Conservation (phyloP, 129 eudicot species). For the Flaveria bidentis region DNA sequence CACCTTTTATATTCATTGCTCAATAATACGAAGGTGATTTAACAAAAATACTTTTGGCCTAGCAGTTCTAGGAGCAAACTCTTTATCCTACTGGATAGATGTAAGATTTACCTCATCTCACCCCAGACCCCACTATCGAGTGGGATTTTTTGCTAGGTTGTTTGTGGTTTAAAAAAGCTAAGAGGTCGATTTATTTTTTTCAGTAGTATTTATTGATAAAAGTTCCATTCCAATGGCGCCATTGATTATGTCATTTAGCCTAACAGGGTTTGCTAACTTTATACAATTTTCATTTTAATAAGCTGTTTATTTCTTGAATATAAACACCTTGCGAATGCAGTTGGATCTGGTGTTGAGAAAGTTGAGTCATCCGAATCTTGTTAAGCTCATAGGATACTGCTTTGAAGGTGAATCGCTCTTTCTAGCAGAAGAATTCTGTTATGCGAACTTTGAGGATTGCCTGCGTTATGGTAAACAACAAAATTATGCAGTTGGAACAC, state of each 20-base stretch:
- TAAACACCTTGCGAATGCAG: conserved; percentile 40
- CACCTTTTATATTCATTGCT: not conserved
- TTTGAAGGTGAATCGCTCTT: conserved; percentile 68
- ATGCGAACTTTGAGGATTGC: conserved; percentile 61
- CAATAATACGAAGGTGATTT: not conserved
- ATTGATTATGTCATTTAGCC: not conserved
- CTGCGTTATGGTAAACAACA: conserved; percentile 28
- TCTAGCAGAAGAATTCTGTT: conserved; percentile 74
- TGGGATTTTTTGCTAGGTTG: not conserved
- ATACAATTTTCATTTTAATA: not conserved
- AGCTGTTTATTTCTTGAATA: not conserved
- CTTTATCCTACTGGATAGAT: too few relatives aligned
- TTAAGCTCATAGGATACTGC: conserved; percentile 78
- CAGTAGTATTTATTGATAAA: not conserved
- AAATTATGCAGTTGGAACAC: not conserved
- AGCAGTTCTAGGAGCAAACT: too few relatives aligned
- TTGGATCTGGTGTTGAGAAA: conserved; percentile 70
- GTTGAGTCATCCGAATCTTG: conserved; percentile 76
- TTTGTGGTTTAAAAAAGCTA: not conserved
- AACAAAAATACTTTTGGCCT: too few relatives aligned
- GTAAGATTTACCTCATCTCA: too few relatives aligned
- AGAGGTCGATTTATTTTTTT: not conserved
- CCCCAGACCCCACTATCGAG: too few relatives aligned
- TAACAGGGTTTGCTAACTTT: not conserved
- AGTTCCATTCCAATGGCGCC: not conserved